phyloP scores from a whole-genome alignment of 495 filamentous ascomycete genomes.

The Aspergillus hancockii region DNA sequence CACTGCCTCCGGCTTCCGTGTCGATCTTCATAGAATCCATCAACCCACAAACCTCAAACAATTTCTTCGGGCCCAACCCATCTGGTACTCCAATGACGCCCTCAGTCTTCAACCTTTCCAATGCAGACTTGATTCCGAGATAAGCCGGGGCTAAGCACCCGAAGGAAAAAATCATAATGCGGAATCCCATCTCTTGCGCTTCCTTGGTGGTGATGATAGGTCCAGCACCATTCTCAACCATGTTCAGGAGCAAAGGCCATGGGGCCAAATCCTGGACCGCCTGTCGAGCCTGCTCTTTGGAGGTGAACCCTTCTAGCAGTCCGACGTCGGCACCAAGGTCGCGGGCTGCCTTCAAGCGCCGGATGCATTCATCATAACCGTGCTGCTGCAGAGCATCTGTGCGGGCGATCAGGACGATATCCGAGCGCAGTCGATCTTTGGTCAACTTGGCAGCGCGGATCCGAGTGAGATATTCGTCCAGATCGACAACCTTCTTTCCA shows the following conservation, averaged over 20 bases:
- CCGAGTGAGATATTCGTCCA: constrained; percentile 53
- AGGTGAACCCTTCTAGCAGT: constrained; percentile 65
- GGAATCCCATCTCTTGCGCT: constrained; percentile 61
- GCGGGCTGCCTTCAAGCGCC: constrained; percentile 55
- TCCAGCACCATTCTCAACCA: constrained; percentile 61
- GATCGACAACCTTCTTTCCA: constrained; percentile 61
- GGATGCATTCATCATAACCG: constrained; percentile 63
- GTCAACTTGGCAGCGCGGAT: constrained; percentile 56
- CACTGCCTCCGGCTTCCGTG: constrained; percentile 53
- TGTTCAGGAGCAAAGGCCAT: constrained; percentile 64
- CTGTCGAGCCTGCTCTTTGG: constrained; percentile 51
- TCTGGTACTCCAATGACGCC: constrained; percentile 50
- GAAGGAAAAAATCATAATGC: constrained; percentile 63
- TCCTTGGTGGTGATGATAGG: constrained; percentile 58
- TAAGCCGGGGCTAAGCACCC: constrained; percentile 54
- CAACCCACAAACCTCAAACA: constrained; percentile 62
- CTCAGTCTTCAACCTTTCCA: constrained; percentile 47
- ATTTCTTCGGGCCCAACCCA: constrained; percentile 44
- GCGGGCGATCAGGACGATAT: constrained; percentile 69
- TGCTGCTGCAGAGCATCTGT: constrained; percentile 65
- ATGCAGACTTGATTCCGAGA: constrained; percentile 47
- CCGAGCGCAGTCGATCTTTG: constrained; percentile 48
- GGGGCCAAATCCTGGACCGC: constrained; percentile 56
- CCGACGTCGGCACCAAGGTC: constrained; percentile 63
- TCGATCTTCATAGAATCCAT: constrained; percentile 59